Evolutionary conservation across 305 asterid genomes (phyloP).

Genomic region (Fraxinus albicans): DNA sequence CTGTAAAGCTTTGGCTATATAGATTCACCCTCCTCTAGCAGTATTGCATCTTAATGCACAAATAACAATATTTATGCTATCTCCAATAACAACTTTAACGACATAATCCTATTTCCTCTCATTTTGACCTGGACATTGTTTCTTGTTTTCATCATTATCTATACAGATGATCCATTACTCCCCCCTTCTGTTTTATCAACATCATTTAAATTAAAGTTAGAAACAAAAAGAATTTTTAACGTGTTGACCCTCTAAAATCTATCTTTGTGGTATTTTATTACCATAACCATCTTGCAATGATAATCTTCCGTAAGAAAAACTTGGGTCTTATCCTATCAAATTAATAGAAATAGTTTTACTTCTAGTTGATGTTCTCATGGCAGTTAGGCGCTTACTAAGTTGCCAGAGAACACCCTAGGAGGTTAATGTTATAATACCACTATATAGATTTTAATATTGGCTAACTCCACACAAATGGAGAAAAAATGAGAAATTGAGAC

Average conservation of each 20-base stretch:
- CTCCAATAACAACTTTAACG: background rate
- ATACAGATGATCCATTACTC: background rate
- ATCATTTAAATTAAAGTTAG: background rate
- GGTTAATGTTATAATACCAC: background rate
- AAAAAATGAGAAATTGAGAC: background rate
- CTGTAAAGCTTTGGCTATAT: background rate
- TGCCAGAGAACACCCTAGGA: background rate
- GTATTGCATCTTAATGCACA: background rate
- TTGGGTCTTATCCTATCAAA: background rate
- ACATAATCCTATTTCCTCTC: background rate
- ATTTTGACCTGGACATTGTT: background rate
- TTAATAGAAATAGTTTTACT: background rate
- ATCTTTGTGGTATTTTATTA: background rate
- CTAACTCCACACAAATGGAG: background rate
- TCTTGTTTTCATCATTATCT: background rate
- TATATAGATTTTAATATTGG: background rate
- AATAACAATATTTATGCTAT: background rate
- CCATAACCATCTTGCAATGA: background rate
- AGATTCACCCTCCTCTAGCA: background rate
- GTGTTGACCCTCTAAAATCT: background rate
- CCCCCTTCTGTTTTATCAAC: background rate
- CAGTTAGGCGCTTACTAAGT: background rate
- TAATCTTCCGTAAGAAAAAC: background rate
- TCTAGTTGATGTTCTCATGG: background rate
- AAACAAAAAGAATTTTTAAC: background rate